phyloP scores from a whole-genome alignment of 192 early-diverging fungal species.

The Oehlia diaphana region DNA sequence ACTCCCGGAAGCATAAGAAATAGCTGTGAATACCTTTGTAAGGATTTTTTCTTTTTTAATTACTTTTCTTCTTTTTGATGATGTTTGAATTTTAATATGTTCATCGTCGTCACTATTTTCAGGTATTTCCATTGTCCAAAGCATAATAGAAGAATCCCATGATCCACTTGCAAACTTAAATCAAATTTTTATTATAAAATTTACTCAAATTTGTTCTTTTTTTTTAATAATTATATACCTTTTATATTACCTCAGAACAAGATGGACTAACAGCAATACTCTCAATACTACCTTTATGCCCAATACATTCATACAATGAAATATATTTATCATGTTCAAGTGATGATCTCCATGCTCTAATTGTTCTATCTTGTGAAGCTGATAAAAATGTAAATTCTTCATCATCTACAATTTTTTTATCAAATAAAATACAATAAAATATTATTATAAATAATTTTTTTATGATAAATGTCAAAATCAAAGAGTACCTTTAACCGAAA shows the following conservation, averaged over 20 bases:
- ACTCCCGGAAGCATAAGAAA: neutral
- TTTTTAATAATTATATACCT: neutral
- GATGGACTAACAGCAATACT: conserved; percentile 62
- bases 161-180: conserved; percentile 70
- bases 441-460: neutral
- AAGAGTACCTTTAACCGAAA: conserved; percentile 51
- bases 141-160: conserved; percentile 73
- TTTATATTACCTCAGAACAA: conserved; percentile 44
- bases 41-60: conserved; percentile 33
- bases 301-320: conserved; percentile 69
- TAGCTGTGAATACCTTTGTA: conserved; percentile 38
- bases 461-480: neutral
- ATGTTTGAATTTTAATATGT: conserved; percentile 32
- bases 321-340: conserved; percentile 40
- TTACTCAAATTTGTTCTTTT: neutral
- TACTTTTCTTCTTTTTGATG: conserved; percentile 49
- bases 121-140: conserved; percentile 72
- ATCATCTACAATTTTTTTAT: conserved; percentile 36
- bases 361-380: conserved; percentile 65
- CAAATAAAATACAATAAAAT: neutral
- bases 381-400: conserved; percentile 49
- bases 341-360: conserved; percentile 66
- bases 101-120: conserved; percentile 38
- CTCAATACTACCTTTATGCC: conserved; percentile 82
- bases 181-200: neutral